A percentile compares a stretch with the other conserved stretches of the same genome.
Evolutionary conservation across 225 moss, liverwort and hornwort species (phyloP).

Genomic region (Climacium dendroides): DNA sequence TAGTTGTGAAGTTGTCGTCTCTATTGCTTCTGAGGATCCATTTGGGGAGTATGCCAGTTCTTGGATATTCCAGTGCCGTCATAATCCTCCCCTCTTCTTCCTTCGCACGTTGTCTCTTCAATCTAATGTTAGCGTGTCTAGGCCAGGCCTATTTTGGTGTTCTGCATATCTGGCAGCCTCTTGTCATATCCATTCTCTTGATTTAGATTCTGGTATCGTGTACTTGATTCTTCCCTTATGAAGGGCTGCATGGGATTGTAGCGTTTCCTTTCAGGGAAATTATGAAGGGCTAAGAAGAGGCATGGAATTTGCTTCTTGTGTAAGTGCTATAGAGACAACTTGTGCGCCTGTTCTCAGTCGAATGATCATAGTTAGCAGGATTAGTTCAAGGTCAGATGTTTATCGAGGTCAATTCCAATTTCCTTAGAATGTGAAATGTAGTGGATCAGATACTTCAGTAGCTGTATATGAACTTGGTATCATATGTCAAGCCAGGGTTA

Average conservation of each 20-base stretch:
- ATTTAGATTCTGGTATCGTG: conserved; percentile 8
- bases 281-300: not conserved
- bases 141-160: not conserved
- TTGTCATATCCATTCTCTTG: conserved; percentile 1
- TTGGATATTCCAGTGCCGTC: conserved; percentile 4
- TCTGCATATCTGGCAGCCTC: conserved; percentile 3
- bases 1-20: conserved; percentile 3
- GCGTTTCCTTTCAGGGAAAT: not conserved
- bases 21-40: not conserved
- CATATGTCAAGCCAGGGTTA: not conserved
- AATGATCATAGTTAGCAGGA: not conserved
- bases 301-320: not conserved
- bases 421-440: not conserved
- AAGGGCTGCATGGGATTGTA: not conserved
- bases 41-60: not conserved
- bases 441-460: not conserved
- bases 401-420: not conserved
- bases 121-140: not conserved
- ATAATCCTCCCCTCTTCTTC: not conserved
- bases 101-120: not conserved
- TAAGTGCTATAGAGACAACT: not conserved
- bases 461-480: not conserved
- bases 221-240: not conserved
- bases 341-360: not conserved
- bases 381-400: not conserved